phyloP scores from a whole-genome alignment of 345 rosid species.

The Camelina laxa region DNA sequence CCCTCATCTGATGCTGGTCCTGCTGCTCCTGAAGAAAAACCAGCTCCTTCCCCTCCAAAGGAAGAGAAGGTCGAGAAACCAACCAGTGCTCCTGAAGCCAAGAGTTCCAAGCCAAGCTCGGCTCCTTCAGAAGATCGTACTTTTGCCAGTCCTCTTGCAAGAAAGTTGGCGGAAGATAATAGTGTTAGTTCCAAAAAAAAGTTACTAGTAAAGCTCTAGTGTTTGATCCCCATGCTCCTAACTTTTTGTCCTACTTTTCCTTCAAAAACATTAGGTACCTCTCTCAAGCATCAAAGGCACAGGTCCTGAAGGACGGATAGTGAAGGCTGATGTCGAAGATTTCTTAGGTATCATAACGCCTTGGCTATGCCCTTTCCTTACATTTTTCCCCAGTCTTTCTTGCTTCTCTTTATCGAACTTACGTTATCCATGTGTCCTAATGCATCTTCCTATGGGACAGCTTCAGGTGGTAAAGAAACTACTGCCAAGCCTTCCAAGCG shows the following conservation, averaged over 20 bases:
- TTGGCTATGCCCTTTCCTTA: constrained; percentile 13
- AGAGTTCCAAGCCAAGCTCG: constrained; percentile 55
- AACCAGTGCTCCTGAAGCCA: constrained; percentile 65
- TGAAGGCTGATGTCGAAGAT: constrained; percentile 94
- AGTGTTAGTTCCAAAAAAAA: constrained; percentile 53
- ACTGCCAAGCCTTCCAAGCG: constrained; percentile 56
- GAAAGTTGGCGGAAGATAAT: constrained; percentile 87
- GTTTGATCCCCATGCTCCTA: constrained; percentile 10
- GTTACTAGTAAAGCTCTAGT: not conserved
- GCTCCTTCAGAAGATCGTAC: constrained; percentile 65
- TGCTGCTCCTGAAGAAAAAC: constrained; percentile 51
- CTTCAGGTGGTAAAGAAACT: constrained; percentile 70
- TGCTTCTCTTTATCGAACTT: not conserved
- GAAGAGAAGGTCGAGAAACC: constrained; percentile 64
- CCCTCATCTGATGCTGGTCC: constrained; percentile 57
- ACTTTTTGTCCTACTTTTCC: not conserved
- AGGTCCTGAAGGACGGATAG: constrained; percentile 84
- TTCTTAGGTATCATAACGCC: constrained; percentile 65
- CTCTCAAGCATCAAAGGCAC: constrained; percentile 91
- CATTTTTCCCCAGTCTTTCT: not conserved
- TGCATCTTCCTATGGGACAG: constrained; percentile 48
- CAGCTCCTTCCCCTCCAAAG: constrained; percentile 61
- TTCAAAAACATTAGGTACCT: constrained; percentile 56
- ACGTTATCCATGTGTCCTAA: constrained; percentile 25
- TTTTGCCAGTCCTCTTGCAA: constrained; percentile 94